Conservation (phyloP, 2,329 filamentous ascomycete species). For the Penicillium sp. region DNA sequence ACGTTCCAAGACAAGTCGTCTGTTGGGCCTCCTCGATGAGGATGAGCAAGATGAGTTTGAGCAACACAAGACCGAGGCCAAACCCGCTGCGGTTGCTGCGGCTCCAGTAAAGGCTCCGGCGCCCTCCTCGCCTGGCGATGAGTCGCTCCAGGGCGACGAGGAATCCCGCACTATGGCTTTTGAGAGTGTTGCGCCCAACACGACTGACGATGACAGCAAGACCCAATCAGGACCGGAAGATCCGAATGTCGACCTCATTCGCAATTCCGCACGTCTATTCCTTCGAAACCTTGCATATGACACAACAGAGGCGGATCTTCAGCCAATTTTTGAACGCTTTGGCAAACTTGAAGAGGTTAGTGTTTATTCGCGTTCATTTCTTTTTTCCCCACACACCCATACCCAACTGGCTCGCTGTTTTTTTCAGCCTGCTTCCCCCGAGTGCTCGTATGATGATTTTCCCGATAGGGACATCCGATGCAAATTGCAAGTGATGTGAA, state of each 20-base stretch:
- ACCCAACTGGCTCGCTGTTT: constrained; percentile 14
- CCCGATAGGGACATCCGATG: constrained; percentile 99
- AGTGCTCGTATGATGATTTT: constrained; percentile 79
- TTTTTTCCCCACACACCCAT: background rate
- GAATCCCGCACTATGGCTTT: constrained; percentile 25
- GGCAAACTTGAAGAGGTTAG: constrained; percentile 87
- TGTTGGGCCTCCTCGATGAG: constrained; percentile 81
- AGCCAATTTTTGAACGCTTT: constrained; percentile 67
- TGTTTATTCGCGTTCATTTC: constrained; percentile 20
- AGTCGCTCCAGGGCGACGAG: constrained; percentile 7
- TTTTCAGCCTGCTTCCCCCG: constrained; percentile 18
- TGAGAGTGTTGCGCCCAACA: constrained; percentile 15
- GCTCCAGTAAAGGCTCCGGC: background rate
- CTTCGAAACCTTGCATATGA: constrained; percentile 85
- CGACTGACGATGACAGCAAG: constrained; percentile 15
- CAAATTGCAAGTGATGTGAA: constrained; percentile 83
- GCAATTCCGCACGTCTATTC: constrained; percentile 76
- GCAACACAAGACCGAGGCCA: constrained; percentile 17
- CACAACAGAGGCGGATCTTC: constrained; percentile 74
- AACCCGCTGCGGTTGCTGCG: constrained; percentile 9
- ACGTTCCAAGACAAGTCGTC: constrained; percentile 79
- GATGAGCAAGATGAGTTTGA: constrained; percentile 49
- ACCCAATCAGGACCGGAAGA: constrained; percentile 30
- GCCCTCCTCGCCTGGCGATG: background rate
- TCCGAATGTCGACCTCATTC: constrained; percentile 62